Evolutionary conservation across 2,329 filamentous ascomycete species (phyloP).

Genomic region (Colletotrichum lentis): DNA sequence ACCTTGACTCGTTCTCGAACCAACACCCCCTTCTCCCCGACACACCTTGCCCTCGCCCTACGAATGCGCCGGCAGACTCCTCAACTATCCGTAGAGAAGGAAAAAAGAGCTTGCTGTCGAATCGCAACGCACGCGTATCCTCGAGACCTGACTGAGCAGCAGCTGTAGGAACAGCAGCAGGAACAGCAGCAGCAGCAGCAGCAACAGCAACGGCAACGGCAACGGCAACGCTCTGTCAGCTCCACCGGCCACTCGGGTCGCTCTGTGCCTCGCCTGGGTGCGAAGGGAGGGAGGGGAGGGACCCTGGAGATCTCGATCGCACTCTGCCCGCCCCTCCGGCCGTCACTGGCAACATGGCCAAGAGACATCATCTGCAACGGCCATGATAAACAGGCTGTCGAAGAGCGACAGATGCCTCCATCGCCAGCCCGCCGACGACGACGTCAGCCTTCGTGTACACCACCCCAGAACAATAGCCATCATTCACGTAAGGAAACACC

Average conservation of each 20-base stretch:
- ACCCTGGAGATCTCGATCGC: constrained; percentile 34
- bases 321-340: background rate
- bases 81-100: too few relatives aligned
- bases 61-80: background rate
- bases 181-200: too few relatives aligned
- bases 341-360: constrained; percentile 13
- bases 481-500: constrained; percentile 15
- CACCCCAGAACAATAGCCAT: background rate
- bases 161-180: too few relatives aligned
- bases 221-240: too few relatives aligned
- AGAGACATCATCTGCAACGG: constrained; percentile 14
- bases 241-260: too few relatives aligned
- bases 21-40: constrained; percentile 1
- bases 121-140: too few relatives aligned
- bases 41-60: background rate
- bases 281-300: constrained; percentile 10
- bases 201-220: too few relatives aligned
- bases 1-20: constrained; percentile 22
- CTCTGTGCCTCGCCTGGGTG: background rate
- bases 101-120: too few relatives aligned
- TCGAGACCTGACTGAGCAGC: too few relatives aligned
- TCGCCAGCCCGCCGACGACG: background rate
- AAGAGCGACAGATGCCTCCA: too few relatives aligned
- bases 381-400: background rate
- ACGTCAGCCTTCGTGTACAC: background rate